Conservation (phyloP, 768 basidiomycete genomes). For the Lactarius indigo region DNA sequence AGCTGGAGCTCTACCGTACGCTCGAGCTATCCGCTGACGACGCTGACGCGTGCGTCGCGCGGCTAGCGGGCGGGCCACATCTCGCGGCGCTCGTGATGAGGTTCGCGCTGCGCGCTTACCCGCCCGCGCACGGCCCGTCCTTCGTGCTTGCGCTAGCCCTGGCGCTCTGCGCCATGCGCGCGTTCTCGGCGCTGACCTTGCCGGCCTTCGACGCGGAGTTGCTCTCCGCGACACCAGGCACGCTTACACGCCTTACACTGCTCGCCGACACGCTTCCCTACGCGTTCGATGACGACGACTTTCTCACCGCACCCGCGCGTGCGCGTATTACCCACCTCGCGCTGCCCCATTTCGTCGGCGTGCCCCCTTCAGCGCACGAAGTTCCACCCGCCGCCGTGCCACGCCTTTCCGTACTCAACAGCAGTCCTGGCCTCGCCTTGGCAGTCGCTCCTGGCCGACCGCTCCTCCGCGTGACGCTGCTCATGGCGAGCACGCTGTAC, state of each 20-base stretch:
- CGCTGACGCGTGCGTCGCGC: constrained; percentile 28
- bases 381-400: constrained; percentile 19
- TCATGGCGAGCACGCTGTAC: constrained; percentile 36
- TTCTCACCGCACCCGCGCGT: constrained; percentile 29
- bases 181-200: too few species aligned
- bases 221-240: too few species aligned
- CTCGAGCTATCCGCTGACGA: constrained; percentile 26
- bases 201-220: constrained; percentile 30
- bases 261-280: constrained; percentile 29
- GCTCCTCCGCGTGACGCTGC: too few species aligned
- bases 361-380: constrained; percentile 17
- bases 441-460: constrained; percentile 32
- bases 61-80: constrained; percentile 28
- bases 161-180: constrained; percentile 34
- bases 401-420: constrained; percentile 26
- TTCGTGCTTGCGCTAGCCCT: too few species aligned
- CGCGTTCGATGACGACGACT: constrained; percentile 23
- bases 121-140: too few species aligned
- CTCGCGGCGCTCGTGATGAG: too few species aligned
- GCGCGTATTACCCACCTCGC: constrained; percentile 10
- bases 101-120: too few species aligned
- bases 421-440: constrained; percentile 28
- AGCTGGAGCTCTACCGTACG: constrained; percentile 28
- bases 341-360: constrained; percentile 15
- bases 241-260: too few species aligned